Evolutionary conservation across 1,284 basidiomycete species (phyloP).

Genomic region (Paramarasmius palmivorus): DNA sequence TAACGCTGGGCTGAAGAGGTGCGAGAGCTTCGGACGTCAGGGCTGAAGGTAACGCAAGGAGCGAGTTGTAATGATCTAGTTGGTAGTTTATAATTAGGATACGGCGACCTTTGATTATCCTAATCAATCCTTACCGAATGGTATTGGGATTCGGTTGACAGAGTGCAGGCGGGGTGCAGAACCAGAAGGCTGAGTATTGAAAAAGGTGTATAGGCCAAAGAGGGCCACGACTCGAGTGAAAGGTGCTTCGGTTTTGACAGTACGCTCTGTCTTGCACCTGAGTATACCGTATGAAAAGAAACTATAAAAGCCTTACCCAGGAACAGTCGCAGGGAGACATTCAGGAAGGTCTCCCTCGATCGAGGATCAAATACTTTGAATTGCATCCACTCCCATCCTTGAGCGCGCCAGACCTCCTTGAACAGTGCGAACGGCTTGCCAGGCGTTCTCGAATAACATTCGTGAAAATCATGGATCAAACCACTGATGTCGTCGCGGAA

Average conservation of each 20-base stretch:
- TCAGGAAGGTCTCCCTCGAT: constrained; percentile 59
- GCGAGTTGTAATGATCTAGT: constrained; percentile 53
- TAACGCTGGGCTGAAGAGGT: constrained; percentile 47
- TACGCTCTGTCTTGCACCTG: constrained; percentile 45
- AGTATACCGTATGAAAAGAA: neutral
- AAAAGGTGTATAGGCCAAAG: constrained; percentile 70
- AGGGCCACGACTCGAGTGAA: constrained; percentile 56
- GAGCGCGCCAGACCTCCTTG: constrained; percentile 63
- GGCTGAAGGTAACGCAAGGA: constrained; percentile 45
- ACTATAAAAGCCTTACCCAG: constrained; percentile 48
- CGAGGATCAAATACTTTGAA: constrained; percentile 68
- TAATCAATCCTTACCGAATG: constrained; percentile 46
- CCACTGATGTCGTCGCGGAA: constrained; percentile 61
- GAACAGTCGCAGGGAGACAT: constrained; percentile 61
- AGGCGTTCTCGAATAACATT: constrained; percentile 37
- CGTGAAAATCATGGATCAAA: constrained; percentile 50
- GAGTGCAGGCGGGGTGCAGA: constrained; percentile 49
- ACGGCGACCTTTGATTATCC: neutral
- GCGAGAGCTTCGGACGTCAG: constrained; percentile 39
- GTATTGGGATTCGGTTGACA: constrained; percentile 51
- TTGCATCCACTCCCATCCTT: constrained; percentile 74
- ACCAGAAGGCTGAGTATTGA: constrained; percentile 59
- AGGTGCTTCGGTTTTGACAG: constrained; percentile 45
- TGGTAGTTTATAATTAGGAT: constrained; percentile 10
- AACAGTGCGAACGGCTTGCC: constrained; percentile 63